Evolutionary conservation across 1,139 yeast genomes (phyloP), one percentile per base, ranked within the genome.

Genomic region (Yamadazyma dushanensis): DNA sequence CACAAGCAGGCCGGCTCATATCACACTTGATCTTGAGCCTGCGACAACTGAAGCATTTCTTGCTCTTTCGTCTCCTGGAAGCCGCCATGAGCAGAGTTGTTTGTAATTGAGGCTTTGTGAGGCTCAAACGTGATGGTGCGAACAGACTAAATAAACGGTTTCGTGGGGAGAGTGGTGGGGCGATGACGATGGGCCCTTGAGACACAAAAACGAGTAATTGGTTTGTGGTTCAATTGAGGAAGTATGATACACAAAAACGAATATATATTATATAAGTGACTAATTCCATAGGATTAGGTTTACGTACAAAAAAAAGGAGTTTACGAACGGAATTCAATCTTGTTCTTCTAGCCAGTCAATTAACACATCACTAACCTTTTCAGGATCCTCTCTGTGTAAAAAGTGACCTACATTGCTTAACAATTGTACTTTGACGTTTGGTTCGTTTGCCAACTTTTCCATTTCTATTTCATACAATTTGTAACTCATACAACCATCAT

Each of bases 301-400:
- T n/a, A n/a, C n/a, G n/a, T n/a, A n/a, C n/a, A n/a, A n/a, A n/a
- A n/a, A n/a, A n/a, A n/a, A n/a, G n/a, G n/a, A n/a, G n/a, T n/a
- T n/a, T n/a, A n/a, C n/a, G n/a, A n/a, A n/a, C n/a, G n/a, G n/a
- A n/a, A n/a, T n/a, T n/a, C n/a, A n/a, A n/a, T n/a, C n/a, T n/a
- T 13, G n/a, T 5, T 10, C 16, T 6, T 26, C 6, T 5, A 65
- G 51, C 67, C 71, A 70, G 18, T 55, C 61, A 23, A 49, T 39
- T 8, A 61, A 50, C 19, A 53, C 38, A 21, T 50, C 50, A 2
- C 59, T 62, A 3, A 67, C 65, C 31, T 46, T 46, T 8, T 35
- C 47, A 0, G 75, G 73, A 22, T 59, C 59, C 40, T 70, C 75
- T 31, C 73, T 50, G 26, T 70, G 75, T 43, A 69, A 51, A 44